Percentiles rank a stretch among this genome's conserved stretches.
These are phyloP conservation scores for Caryocar brasiliense DNA, from an alignment of 441 rosid species.

Conservation along the genomic window DNA sequence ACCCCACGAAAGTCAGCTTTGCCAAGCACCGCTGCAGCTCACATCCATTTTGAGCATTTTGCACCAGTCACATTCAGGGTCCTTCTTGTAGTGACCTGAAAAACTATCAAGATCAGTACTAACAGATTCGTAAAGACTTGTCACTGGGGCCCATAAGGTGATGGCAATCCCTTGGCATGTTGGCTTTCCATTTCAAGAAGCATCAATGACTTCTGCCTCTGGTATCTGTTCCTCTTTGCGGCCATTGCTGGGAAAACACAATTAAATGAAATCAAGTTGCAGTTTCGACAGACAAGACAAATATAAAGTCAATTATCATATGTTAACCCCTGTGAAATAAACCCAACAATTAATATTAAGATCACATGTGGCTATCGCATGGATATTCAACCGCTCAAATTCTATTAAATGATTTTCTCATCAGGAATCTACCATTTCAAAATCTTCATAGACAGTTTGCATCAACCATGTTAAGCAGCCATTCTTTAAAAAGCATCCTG, in stretches of 20 bases:
- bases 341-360: not conserved
- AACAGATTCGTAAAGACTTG: not conserved
- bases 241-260: conserved; percentile 47
- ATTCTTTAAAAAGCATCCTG: no score
- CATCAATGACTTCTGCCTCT: conserved; percentile 87
- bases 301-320: no score
- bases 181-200: conserved; percentile 91
- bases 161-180: conserved; percentile 78
- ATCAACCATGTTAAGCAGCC: no score
- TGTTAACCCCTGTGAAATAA: no score
- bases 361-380: not conserved
- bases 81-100: conserved; percentile 14
- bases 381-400: not conserved
- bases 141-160: conserved; percentile 58
- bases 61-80: conserved; percentile 13
- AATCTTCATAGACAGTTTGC: no score
- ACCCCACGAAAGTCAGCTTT: conserved; percentile 7
- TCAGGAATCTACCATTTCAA: no score
- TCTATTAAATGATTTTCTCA: no score
- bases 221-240: conserved; percentile 84
- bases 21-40: conserved; percentile 7
- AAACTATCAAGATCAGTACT: conserved; percentile 10
- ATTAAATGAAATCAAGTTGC: not conserved
- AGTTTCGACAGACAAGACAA: no score
- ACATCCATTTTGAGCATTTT: conserved; percentile 8